Conservation (phyloP, 2,329 filamentous ascomycete species). For the Sclerotinia trifoliorum region DNA sequence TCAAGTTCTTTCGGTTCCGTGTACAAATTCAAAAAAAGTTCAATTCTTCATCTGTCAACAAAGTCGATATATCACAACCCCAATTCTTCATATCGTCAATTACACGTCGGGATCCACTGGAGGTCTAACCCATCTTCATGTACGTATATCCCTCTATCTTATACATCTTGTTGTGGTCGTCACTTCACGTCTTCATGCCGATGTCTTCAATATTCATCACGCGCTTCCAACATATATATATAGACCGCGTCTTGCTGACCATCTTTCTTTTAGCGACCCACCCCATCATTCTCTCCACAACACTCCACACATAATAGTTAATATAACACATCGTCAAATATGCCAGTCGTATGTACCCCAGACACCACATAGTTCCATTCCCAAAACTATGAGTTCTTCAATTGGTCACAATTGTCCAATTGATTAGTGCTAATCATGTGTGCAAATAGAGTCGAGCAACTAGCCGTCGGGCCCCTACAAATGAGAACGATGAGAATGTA, state of each 20-base stretch:
- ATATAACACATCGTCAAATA: constrained; percentile 38
- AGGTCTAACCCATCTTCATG: constrained; percentile 24
- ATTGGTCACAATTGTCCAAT: constrained; percentile 3
- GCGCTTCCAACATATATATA: constrained; percentile 32
- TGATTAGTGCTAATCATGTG: constrained; percentile 41
- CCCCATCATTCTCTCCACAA: constrained; percentile 24
- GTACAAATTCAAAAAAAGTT: constrained; percentile 9
- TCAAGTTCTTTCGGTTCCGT: constrained; percentile 14
- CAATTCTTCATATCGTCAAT: constrained; percentile 24
- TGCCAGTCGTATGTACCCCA: constrained; percentile 55
- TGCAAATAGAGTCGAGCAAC: constrained; percentile 59
- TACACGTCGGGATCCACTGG: constrained; percentile 24
- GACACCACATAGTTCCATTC: constrained; percentile 15
- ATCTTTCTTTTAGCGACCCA: constrained; percentile 26
- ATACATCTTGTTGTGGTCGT: background rate
- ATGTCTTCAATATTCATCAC: constrained; percentile 24
- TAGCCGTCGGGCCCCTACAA: constrained; percentile 73
- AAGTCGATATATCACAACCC: constrained; percentile 32
- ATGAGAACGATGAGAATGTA: constrained; percentile 93
- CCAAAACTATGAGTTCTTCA: background rate
- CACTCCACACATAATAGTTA: constrained; percentile 40
- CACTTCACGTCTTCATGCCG: constrained; percentile 33
- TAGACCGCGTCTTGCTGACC: constrained; percentile 37
- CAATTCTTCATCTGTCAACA: constrained; percentile 21
- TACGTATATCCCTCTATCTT: constrained; percentile 29